Evolutionary conservation across 2,329 filamentous ascomycete species (phyloP).

Genomic region (Claviceps pazoutovae): DNA sequence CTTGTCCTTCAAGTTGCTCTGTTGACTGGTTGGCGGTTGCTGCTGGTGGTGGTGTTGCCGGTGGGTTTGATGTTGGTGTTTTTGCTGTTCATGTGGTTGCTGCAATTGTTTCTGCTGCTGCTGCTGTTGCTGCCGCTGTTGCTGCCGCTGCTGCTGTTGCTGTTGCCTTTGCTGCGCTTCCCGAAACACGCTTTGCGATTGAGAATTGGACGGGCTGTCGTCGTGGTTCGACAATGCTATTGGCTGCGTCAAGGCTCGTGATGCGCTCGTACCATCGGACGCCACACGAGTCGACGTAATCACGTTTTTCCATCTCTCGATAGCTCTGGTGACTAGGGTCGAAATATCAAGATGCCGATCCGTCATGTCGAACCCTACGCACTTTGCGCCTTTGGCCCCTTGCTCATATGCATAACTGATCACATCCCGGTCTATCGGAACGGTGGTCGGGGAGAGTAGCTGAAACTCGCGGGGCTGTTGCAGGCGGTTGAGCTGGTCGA

Average conservation of each 20-base stretch:
- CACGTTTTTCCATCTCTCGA: slow-evolving; percentile 49
- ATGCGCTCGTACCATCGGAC: slow-evolving; percentile 32
- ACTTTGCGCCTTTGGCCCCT: slow-evolving; percentile 24
- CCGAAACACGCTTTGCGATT: slow-evolving; percentile 11
- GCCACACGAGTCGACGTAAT: slow-evolving; percentile 36
- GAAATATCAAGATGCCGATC: slow-evolving; percentile 39
- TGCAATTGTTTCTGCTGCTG: slow-evolving; percentile 10
- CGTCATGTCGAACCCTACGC: slow-evolving; percentile 32
- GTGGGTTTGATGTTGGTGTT: slow-evolving; percentile 8
- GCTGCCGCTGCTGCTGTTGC: slow-evolving; percentile 16
- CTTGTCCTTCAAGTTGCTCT: slow-evolving; percentile 9
- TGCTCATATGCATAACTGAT: slow-evolving; percentile 33
- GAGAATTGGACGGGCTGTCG: slow-evolving; percentile 12
- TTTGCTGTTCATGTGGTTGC: slow-evolving; percentile 7
- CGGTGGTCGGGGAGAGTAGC: slow-evolving; percentile 34
- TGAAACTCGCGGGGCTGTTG: slow-evolving; percentile 49
- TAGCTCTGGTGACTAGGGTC: slow-evolving; percentile 37
- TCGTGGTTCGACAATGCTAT: slow-evolving; percentile 8
- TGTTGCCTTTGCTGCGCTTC: slow-evolving; percentile 12
- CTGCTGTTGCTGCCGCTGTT: slow-evolving; percentile 12
- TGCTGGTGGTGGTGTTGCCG: background rate
- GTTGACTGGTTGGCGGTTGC: background rate
- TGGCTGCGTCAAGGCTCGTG: slow-evolving; percentile 32
- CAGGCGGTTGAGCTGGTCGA: slow-evolving; percentile 43
- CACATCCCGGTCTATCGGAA: slow-evolving; percentile 36